Evolutionary conservation across 2,329 filamentous ascomycete species (phyloP), one percentile per base, ranked within the genome.

Genomic region (Chaetomium sp.): DNA sequence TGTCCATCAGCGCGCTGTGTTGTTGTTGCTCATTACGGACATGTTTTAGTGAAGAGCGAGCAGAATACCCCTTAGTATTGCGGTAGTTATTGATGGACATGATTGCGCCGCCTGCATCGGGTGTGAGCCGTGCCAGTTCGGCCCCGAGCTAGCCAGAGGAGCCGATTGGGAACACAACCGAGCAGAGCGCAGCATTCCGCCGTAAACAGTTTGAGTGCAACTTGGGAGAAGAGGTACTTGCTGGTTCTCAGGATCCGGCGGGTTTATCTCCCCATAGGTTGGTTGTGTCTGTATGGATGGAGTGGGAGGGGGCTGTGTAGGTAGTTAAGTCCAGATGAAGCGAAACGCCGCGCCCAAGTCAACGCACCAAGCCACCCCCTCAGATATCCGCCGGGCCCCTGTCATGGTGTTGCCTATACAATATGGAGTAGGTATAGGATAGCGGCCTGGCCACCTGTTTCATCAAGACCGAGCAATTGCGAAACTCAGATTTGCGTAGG

Each of bases 61-160:
- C 50, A 31, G 53, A 56, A 56, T 56, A 56, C 53, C 53, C 53
- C 31, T 38, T 56, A 21, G 33, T 56, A 56, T 23, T 21, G n/a
- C 33, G 23, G 31, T 56, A 50, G 38, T 42, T 42, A 50, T 50
- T 50, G 47, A 50, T 50, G 47, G 23, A 25, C 47, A 25, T 27
- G 47, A 23, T 25, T 50, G 6, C 47, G 6, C 23, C 23, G 47
- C 23, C 21, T 50, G 23, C 12, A 4, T 50, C 23, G 10, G 47
- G 27, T 50, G 47, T 50, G 47, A 13, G 47, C 27, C 9, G 45
- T 9, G n/a, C 21, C 4, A 10, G n/a, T 47, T 8, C 2, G 7
- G 45, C 16, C 12, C 12, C 12, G 45, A 47, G 12, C 45, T 23
- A 12, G 45, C 16, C 38, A 6, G 19, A 42, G 38, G 38, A 19